Conservation (phyloP, 352 stramenopile genomes). For the Globisporangium spiculum region DNA sequence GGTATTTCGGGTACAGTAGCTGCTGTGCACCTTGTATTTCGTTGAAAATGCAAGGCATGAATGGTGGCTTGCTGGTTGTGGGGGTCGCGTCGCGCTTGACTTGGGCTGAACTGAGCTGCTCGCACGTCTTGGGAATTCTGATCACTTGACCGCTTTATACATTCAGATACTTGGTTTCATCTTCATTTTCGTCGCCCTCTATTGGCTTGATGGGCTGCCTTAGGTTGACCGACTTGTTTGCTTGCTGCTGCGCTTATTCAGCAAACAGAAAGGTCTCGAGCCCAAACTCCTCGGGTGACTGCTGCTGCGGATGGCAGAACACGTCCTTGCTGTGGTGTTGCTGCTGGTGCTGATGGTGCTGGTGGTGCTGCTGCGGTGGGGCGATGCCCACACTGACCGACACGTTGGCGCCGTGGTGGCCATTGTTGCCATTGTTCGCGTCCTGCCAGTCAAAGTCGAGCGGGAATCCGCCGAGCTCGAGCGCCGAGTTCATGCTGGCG, state of each 20-base stretch:
- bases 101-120: neutral
- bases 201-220: neutral
- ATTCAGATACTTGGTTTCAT: neutral
- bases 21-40: conserved; percentile 16
- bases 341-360: conserved; percentile 26
- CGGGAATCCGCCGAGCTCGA: conserved; percentile 42
- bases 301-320: conserved; percentile 35
- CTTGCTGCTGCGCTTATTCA: conserved; percentile 36
- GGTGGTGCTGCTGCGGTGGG: neutral
- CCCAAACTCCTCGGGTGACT: conserved; percentile 58
- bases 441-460: conserved; percentile 61
- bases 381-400: conserved; percentile 23
- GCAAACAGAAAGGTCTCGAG: conserved; percentile 68
- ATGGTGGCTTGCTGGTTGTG: neutral
- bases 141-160: neutral
- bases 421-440: conserved; percentile 12
- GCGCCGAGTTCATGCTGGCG: conserved; percentile 37
- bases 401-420: conserved; percentile 12
- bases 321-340: conserved; percentile 29
- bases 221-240: neutral
- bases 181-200: neutral
- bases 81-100: neutral
- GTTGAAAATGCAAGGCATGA: neutral
- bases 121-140: conserved; percentile 4
- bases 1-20: conserved; percentile 14